Conservation (phyloP, 2,329 filamentous ascomycete genomes). For the Aspergillus floridensis region DNA sequence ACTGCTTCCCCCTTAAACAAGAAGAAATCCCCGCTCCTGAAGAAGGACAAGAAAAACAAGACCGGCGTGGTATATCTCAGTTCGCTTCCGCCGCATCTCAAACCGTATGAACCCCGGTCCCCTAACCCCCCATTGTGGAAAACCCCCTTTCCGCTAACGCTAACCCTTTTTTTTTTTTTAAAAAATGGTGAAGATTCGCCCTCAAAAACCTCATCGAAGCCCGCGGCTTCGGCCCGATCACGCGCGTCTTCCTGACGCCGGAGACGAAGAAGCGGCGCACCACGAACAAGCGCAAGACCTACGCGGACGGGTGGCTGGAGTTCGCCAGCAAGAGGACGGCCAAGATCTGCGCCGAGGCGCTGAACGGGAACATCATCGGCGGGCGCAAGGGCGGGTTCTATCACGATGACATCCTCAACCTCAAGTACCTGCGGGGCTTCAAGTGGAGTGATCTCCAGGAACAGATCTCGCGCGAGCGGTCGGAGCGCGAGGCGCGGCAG, state of each 20-base stretch:
- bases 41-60: slow-evolving; percentile 32
- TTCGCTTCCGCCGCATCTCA: slow-evolving; percentile 48
- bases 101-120: slow-evolving; percentile 28
- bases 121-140: no score
- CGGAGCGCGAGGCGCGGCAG: slow-evolving; percentile 41
- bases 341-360: slow-evolving; percentile 45
- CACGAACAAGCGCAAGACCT: slow-evolving; percentile 45
- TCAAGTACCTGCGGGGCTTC: slow-evolving; percentile 46
- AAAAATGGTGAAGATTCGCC: slow-evolving; percentile 23
- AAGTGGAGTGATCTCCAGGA: slow-evolving; percentile 48
- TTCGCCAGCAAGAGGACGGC: slow-evolving; percentile 47
- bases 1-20: slow-evolving; percentile 14
- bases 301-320: slow-evolving; percentile 49
- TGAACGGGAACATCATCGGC: slow-evolving; percentile 46
- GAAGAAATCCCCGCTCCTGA: slow-evolving; percentile 23
- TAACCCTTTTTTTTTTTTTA: no score
- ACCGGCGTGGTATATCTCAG: slow-evolving; percentile 47
- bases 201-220: slow-evolving; percentile 43
- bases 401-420: slow-evolving; percentile 48
- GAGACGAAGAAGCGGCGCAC: slow-evolving; percentile 23
- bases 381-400: slow-evolving; percentile 47
- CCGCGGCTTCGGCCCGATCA: slow-evolving; percentile 44
- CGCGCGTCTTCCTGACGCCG: slow-evolving; percentile 45
- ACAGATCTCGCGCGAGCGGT: slow-evolving; percentile 42
- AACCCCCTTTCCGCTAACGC: no score